Conservation (phyloP, 2,329 filamentous ascomycete genomes). For the Calonectria leucothoes region DNA sequence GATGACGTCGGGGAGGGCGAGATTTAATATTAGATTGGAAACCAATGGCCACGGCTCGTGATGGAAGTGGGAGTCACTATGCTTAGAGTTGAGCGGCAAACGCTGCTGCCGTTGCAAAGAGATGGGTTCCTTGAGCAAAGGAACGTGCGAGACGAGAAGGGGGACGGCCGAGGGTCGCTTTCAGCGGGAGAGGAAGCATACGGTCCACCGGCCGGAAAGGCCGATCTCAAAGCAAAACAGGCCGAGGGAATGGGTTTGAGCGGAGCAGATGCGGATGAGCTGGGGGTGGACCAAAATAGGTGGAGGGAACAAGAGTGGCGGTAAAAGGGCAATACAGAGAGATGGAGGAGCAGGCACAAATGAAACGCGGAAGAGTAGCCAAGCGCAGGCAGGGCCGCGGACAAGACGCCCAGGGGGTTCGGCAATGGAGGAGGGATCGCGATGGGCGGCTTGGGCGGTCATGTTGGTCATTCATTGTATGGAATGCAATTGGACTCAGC, state of each 20-base stretch:
- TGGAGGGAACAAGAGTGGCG: background rate
- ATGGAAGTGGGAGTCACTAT: background rate
- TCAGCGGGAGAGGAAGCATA: conserved; percentile 2
- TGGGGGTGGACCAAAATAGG: background rate
- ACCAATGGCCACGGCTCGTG: background rate
- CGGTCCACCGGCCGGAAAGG: conserved; percentile 9
- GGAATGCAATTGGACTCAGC: background rate
- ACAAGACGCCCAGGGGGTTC: background rate
- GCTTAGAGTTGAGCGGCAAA: background rate
- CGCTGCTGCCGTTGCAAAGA: background rate
- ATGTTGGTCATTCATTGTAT: background rate
- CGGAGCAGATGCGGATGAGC: background rate
- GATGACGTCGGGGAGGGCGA: background rate
- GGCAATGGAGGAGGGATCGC: background rate
- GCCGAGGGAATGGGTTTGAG: background rate
- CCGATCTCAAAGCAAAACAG: conserved; percentile 10
- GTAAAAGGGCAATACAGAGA: background rate
- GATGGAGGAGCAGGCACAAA: background rate
- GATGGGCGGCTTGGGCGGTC: background rate
- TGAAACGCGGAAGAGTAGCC: conserved; percentile 2
- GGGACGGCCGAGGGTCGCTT: background rate
- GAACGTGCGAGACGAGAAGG: conserved; percentile 1
- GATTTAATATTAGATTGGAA: background rate
- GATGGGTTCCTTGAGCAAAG: background rate
- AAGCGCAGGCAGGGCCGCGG: background rate